Evolutionary conservation across 768 basidiomycete genomes (phyloP), one percentile per base, ranked within the genome.

Genomic region (Chalciporus pseudorubinellus): DNA sequence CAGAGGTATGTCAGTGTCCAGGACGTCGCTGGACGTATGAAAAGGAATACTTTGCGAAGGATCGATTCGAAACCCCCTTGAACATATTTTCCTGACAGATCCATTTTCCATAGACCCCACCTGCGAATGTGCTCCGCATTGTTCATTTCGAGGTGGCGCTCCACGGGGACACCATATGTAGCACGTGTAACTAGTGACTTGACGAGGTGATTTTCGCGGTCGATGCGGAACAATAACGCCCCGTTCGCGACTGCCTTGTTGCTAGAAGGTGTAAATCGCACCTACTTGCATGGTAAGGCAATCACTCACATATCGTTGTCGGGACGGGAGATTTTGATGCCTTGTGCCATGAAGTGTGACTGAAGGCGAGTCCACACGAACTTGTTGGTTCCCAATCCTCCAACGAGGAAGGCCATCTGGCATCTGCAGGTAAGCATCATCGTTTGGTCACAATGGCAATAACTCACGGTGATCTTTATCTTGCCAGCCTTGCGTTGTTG

Each of bases 391-490:
- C 46, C 44, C 1, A 57, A 22, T 1, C 55, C 59, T 1, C 59
- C 59, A 6, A 60, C 44, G n/a, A 60, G 28, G 10, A 60, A 57
- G 9, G 33, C 59, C 22, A 7, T 43, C 59, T 60, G 29, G 29
- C 2, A 9, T 31, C 24, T n/a, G 12, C 29, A 31, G 10, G 8
- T 31, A 31, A 31, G 29, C 29, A 3, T 9, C 29, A 31, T 12
- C 29, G 3, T 31, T 12, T 9, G 12, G 29, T 31, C 38, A 42
- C 21, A 24, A 42, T 14, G 41, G 14, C 14, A 42, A 3, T 18
- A 19, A 19, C 58, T 33, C 18, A 58, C 58, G 1, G 42, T 45
- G 29, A 58, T 43, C 6, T 21, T 45, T 2, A 20, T 29, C 22
- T 4, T 29, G 1, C 29, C 6, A 13, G 12, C 21, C 14, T 47